Percentiles rank a stretch among this genome's conserved stretches.
Evolutionary conservation across 2,329 filamentous ascomycete genomes (phyloP).

Genomic region (Pseudogymnoascus pannorum): DNA sequence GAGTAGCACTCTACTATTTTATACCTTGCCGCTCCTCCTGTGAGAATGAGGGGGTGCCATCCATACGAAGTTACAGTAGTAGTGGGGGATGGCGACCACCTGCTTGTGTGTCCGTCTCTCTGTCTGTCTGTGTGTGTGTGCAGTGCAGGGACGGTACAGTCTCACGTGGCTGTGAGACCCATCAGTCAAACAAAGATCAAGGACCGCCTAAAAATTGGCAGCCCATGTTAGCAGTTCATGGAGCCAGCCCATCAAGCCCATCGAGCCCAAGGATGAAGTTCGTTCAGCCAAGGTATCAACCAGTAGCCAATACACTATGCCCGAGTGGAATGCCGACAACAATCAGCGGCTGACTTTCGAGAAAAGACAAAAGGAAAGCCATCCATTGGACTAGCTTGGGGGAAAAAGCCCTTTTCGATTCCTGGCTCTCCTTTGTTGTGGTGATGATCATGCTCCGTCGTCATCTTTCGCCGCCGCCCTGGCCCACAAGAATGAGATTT

Average conservation of each 20-base stretch:
- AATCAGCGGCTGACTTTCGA: neutral
- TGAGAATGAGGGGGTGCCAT: neutral
- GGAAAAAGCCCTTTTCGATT: neutral
- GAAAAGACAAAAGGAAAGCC: neutral
- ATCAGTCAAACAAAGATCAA: neutral
- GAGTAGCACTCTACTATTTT: neutral
- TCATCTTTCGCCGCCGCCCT: neutral
- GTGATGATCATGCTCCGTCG: neutral
- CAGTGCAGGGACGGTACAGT: neutral
- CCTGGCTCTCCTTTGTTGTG: neutral
- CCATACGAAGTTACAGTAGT: neutral
- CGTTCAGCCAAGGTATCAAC: neutral
- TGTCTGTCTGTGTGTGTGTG: neutral
- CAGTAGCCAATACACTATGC: neutral
- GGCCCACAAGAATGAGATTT: slow-evolving; percentile 1
- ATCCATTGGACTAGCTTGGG: neutral
- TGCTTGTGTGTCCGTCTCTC: neutral
- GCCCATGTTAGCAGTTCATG: neutral
- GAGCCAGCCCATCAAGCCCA: neutral
- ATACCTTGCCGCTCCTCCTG: neutral
- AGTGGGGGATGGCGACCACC: neutral
- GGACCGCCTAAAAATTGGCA: neutral
- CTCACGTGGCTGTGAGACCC: neutral
- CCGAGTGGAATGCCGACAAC: neutral
- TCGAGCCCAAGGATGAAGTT: neutral